Evolutionary conservation across 2,329 filamentous ascomycete species (phyloP).

Genomic region (Cordyceps fumosorosea): DNA sequence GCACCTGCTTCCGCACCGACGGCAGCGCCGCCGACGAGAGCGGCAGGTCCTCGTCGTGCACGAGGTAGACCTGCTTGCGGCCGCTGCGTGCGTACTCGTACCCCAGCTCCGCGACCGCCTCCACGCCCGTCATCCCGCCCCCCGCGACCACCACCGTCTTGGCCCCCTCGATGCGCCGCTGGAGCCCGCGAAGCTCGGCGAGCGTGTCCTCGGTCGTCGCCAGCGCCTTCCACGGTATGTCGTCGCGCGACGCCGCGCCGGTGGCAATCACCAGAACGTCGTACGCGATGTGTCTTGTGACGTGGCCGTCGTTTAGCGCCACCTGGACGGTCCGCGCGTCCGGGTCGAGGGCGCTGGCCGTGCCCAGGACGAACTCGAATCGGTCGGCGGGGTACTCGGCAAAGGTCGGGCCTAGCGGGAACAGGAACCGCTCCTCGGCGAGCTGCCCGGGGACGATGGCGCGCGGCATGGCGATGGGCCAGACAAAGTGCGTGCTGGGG

Average conservation of each 20-base stretch:
- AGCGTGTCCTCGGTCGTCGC: constrained; percentile 37
- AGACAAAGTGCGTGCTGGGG: constrained; percentile 44
- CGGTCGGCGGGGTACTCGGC: constrained; percentile 37
- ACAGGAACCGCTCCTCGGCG: constrained; percentile 32
- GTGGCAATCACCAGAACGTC: constrained; percentile 50
- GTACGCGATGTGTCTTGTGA: constrained; percentile 37
- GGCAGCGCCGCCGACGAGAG: constrained; percentile 27
- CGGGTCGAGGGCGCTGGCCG: constrained; percentile 38
- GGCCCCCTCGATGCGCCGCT: constrained; percentile 33
- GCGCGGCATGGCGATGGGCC: constrained; percentile 41
- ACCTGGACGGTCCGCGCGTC: constrained; percentile 37
- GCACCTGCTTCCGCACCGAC: constrained; percentile 32
- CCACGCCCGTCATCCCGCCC: constrained; percentile 44
- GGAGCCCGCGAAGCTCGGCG: constrained; percentile 29
- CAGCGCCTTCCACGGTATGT: constrained; percentile 44
- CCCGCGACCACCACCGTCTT: constrained; percentile 45
- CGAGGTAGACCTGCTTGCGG: constrained; percentile 40
- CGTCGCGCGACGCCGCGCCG: constrained; percentile 36
- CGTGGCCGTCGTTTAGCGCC: constrained; percentile 23
- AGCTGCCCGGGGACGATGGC: constrained; percentile 41
- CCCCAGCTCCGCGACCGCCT: constrained; percentile 46
- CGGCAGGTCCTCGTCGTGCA: constrained; percentile 34
- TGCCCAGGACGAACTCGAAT: constrained; percentile 48
- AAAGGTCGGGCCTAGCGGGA: constrained; percentile 37
- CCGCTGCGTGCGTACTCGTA: constrained; percentile 36